These are phyloP conservation scores for Pulveroboletus sp. DNA, from an alignment of 768 basidiomycete genomes.

Conservation along the genomic window DNA sequence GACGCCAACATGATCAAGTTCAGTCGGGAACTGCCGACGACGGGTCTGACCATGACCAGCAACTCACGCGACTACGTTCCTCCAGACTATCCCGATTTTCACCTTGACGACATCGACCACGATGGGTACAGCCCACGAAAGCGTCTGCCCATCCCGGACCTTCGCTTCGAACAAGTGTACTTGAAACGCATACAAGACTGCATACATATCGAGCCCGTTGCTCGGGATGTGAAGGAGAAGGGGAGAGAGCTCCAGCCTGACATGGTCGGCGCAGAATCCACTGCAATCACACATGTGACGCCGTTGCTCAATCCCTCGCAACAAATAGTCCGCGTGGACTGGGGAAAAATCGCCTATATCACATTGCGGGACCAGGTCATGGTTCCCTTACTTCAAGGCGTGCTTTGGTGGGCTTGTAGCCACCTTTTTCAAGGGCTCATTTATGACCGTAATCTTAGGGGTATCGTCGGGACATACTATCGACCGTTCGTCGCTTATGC, in stretches of 20 bases:
- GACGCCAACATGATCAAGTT: conserved; percentile 14
- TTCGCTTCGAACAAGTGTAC: conserved; percentile 76
- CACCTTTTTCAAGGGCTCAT: neutral
- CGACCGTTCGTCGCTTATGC: conserved; percentile 26
- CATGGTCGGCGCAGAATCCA: conserved; percentile 16
- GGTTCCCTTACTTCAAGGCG: conserved; percentile 65
- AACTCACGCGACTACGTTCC: conserved; percentile 14
- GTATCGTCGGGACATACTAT: conserved; percentile 32
- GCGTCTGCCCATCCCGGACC: conserved; percentile 65
- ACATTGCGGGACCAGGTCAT: conserved; percentile 68
- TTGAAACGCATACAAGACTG: conserved; percentile 56
- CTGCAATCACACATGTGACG: conserved; percentile 24
- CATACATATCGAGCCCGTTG: conserved; percentile 39
- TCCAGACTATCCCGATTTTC: conserved; percentile 17
- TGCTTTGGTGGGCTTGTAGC: conserved; percentile 51
- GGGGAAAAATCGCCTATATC: conserved; percentile 59
- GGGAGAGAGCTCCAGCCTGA: conserved; percentile 24
- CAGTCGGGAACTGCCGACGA: conserved; percentile 20
- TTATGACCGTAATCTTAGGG: conserved; percentile 19
- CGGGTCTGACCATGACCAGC: conserved; percentile 22
- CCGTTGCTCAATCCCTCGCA: conserved; percentile 31
- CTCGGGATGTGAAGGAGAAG: conserved; percentile 27
- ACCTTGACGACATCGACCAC: conserved; percentile 11
- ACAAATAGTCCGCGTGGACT: conserved; percentile 45
- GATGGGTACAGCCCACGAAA: conserved; percentile 23